Conservation (phyloP, 192 early-diverging fungal genomes). For the Polychytrium aggregatum region DNA sequence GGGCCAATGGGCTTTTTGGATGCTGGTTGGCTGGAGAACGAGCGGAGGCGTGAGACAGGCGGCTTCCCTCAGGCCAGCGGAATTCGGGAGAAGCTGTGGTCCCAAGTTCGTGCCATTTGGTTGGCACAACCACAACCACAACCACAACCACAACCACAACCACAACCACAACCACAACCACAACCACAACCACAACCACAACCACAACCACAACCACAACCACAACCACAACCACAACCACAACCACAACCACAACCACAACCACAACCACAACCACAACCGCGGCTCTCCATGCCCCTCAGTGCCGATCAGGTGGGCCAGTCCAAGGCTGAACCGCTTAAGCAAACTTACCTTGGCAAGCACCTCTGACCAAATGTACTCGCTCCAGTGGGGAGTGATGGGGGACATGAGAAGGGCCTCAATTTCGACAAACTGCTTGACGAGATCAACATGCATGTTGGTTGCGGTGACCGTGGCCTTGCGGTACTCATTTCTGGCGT, state of each 20-base stretch:
- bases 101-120: neutral
- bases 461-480: conserved; percentile 52
- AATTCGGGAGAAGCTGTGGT: neutral
- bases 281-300: too few species aligned
- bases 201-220: too few species aligned
- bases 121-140: neutral
- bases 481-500: conserved; percentile 79
- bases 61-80: neutral
- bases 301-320: neutral
- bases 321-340: neutral
- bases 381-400: conserved; percentile 88
- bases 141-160: conserved; percentile 1
- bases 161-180: too few species aligned
- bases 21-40: conserved; percentile 26
- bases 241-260: too few species aligned
- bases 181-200: too few species aligned
- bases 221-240: too few species aligned
- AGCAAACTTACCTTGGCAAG: conserved; percentile 49
- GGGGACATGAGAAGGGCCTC: conserved; percentile 80
- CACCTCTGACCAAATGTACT: conserved; percentile 75
- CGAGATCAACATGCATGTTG: conserved; percentile 81
- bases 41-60: neutral
- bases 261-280: too few species aligned
- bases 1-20: conserved; percentile 64
- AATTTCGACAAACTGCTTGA: conserved; percentile 69